Evolutionary conservation across 2,329 filamentous ascomycete genomes (phyloP).

Genomic region (Clarireedia homoeocarpa): DNA sequence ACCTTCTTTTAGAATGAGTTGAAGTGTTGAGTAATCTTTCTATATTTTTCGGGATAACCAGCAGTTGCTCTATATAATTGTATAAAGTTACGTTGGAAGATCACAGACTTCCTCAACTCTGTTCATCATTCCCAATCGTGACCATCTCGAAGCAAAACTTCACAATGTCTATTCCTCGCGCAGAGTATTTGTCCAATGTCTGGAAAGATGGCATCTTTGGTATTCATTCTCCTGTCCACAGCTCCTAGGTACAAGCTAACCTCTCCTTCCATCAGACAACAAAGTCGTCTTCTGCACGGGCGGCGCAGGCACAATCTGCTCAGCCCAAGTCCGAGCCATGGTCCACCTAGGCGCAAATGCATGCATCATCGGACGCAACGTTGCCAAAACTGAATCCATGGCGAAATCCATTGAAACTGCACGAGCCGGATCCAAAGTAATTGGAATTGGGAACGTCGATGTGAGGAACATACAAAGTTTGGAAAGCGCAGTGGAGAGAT

Average conservation of each 20-base stretch:
- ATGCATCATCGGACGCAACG: slow-evolving; percentile 86
- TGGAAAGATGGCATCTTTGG: slow-evolving; percentile 87
- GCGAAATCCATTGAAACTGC: slow-evolving; percentile 78
- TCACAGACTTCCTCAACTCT: not conserved
- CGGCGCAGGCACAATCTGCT: slow-evolving; percentile 89
- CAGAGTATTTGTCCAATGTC: slow-evolving; percentile 70
- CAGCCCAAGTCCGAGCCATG: slow-evolving; percentile 83
- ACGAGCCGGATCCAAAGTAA: slow-evolving; percentile 70
- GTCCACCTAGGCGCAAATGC: slow-evolving; percentile 89
- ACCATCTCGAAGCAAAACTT: not conserved
- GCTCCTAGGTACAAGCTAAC: slow-evolving; percentile 10
- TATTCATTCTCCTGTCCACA: slow-evolving; percentile 31
- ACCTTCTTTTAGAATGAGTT: not conserved
- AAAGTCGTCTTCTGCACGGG: slow-evolving; percentile 95
- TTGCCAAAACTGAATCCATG: slow-evolving; percentile 74
- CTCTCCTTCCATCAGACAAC: slow-evolving; percentile 46
- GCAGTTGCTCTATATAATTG: no score
- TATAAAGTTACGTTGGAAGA: not conserved
- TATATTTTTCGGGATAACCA: no score
- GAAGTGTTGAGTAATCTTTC: no score
- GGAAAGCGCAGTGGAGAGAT: slow-evolving; percentile 67
- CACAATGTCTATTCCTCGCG: slow-evolving; percentile 46
- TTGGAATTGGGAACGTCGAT: slow-evolving; percentile 75
- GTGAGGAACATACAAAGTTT: slow-evolving; percentile 68
- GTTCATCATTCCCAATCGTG: not conserved